Evolutionary conservation across 257 asterid species (phyloP), one percentile per base, ranked within the genome.

Genomic region (Primulina eburnea): DNA sequence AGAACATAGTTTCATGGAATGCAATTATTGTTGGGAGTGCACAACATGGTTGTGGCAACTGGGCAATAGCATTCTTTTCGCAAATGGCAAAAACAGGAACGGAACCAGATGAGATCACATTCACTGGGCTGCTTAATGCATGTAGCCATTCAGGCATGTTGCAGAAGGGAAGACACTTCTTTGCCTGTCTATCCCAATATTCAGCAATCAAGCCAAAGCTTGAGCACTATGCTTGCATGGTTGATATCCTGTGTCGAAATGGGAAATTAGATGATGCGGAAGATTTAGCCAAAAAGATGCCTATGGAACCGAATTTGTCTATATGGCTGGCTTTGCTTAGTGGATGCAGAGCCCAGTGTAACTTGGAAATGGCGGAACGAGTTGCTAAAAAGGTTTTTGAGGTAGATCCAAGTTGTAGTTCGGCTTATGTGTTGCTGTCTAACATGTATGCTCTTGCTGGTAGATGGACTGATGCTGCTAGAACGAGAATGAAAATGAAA

Each of bases 91-190:
- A 85, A 53, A 82, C 81, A 7, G 87, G 86, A 71, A 29, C 78
- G 37, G 29, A 61, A 32, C 95, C 91, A 0, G 96, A 93, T 74
- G 97, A 79, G 66, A 90, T 93, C 76, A 93, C 99, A 6, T 86
- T 83, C 85, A 87, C 90, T 1, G 96, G 95, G 52, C 78, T 93
- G 82, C 99, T 93, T 60, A 84, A 68, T 57, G 89, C 99, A 3
- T 90, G 96, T 76, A 93, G 96, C 74, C 99, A 87, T 76, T 87
- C 96, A 8, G 97, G 96, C n/a, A 77, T 84, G 89, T 82, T 89
- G 24, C 75, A 68, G 58, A 87, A 89, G 82, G 97, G 94, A 71
- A 78, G 79, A 64, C 73, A 35, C 72, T 68, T 89, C 33, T 93
- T 93, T 69, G 24, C 77, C 20, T 75, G 73, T 73, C 72, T 90